Evolutionary conservation across 148 eudicot genomes (phyloP), one percentile per base, ranked within the genome.

Genomic region (Vaccinium vitisidaea): DNA sequence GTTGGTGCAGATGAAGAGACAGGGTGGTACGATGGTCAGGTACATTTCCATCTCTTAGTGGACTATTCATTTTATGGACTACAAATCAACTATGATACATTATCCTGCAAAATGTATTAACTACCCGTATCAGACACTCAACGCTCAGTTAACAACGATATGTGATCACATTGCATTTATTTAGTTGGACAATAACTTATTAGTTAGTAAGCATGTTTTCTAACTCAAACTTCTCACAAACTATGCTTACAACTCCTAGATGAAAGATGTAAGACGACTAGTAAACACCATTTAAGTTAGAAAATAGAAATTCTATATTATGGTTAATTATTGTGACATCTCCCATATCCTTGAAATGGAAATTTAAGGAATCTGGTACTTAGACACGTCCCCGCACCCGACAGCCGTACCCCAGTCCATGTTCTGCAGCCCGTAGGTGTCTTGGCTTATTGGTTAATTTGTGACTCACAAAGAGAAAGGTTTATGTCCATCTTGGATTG

Each of bases 21-120:
- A 0, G 99, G 99, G 55, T 96, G 99, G 99, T 96, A 96, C 82
- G 98, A 95, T 87, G 99, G 99, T 75, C 98, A 95, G 98, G 99
- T 96, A 93, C 36, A 2, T 67, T 82, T 83, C 21, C 82, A 8
- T 1, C 50, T 73, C 30, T 80, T 74, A n/a, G 69, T 70, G 49
- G 77, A 39, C 79, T 50, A 39, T 11, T 36, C 36, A 16, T 25
- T 43, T 74, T 74, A 21, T 23, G 55, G 79, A 76, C n/a, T 76
- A 11, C 27, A 21, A 16, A 16, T 39, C 2, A 21, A 14, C 39
- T 58, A 19, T 58, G 65, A 58, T 58, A 19, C 65, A 18, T 18
- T 21, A 18, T 58, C n/a, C 65, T 6, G 19, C 69, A n/a, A 21
- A 63, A 63, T 63, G 69, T 63, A 63, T 1, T 56, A 56, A 16